phyloP scores from a whole-genome alignment of 2,329 filamentous ascomycete species.

The Fusarium sp. region DNA sequence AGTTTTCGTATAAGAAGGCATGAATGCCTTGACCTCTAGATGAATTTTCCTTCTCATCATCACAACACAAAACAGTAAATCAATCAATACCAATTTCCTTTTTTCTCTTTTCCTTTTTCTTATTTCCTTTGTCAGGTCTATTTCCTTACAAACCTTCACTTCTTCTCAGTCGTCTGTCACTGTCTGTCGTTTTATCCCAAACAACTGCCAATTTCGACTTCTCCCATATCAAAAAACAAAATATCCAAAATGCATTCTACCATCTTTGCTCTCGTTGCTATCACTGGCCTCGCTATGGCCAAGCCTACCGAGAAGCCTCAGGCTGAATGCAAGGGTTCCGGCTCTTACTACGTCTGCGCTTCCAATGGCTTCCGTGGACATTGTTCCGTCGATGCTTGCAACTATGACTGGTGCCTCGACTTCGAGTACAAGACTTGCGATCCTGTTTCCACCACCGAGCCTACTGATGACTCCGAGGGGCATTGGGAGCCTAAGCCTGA shows the following conservation, averaged over 20 bases:
- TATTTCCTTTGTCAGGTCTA: conserved; percentile 40
- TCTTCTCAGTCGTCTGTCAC: conserved; percentile 27
- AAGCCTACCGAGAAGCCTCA: conserved; percentile 17
- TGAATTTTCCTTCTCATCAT: conserved; percentile 31
- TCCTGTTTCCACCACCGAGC: conserved; percentile 20
- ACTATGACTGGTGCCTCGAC: conserved; percentile 31
- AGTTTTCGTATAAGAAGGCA: conserved; percentile 23
- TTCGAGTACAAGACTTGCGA: conserved; percentile 30
- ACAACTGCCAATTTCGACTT: conserved; percentile 10
- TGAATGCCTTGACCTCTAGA: background rate
- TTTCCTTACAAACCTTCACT: conserved; percentile 43
- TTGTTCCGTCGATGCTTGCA: conserved; percentile 32
- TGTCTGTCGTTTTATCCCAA: conserved; percentile 18
- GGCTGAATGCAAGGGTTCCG: conserved; percentile 31
- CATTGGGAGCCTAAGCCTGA: background rate
- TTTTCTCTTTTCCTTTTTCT: conserved; percentile 6
- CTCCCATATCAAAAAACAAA: conserved; percentile 4
- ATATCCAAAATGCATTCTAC: conserved; percentile 40
- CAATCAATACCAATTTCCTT: conserved; percentile 11
- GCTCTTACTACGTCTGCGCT: conserved; percentile 30
- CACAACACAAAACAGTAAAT: conserved; percentile 36
- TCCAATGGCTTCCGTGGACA: conserved; percentile 36
- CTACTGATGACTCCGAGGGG: background rate
- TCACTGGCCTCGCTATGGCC: conserved; percentile 26
- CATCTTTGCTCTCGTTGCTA: conserved; percentile 32